Percentiles rank a stretch among this genome's conserved stretches.
These are phyloP conservation scores for Plasmodium fragile DNA, from an alignment of 169 alveolate species.

Conservation along the genomic window DNA sequence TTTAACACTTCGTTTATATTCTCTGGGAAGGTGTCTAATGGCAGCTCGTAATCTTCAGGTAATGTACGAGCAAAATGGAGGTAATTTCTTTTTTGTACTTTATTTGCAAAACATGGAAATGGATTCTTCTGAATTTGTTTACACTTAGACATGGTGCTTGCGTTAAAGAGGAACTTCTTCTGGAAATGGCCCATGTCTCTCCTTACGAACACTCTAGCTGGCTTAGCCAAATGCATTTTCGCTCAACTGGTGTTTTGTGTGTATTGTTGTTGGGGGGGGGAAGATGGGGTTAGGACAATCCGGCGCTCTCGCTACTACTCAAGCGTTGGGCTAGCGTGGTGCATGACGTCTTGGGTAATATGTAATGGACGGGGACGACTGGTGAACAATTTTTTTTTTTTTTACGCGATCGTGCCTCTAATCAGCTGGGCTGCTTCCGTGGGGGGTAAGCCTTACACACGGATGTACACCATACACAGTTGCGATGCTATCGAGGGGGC, in stretches of 20 bases:
- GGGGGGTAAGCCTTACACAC: not conserved
- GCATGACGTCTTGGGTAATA: not conserved
- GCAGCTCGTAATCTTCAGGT: constrained; percentile 91
- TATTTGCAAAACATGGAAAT: not conserved
- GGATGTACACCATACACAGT: not conserved
- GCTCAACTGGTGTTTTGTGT: not conserved
- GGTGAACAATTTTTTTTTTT: not conserved
- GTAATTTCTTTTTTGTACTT: constrained; percentile 77
- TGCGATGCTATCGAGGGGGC: not conserved
- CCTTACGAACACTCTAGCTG: not conserved
- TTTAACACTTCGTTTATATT: constrained; percentile 85
- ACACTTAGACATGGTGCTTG: not conserved
- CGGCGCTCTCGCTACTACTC: not conserved
- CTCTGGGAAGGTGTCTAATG: constrained; percentile 91
- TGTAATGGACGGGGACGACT: not conserved
- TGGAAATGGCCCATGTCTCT: not conserved
- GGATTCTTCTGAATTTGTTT: not conserved
- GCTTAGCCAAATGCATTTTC: constrained; percentile 21
- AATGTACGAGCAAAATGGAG: constrained; percentile 86
- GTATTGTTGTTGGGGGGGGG: not conserved
- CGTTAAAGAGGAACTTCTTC: not conserved
- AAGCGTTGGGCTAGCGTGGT: not conserved
- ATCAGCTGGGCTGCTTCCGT: not conserved
- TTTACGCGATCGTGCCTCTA: not conserved
- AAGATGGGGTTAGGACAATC: not conserved